These are phyloP conservation scores for Epichloe aotearoae DNA, from an alignment of 2,329 filamentous ascomycete genomes.

Conservation along the genomic window DNA sequence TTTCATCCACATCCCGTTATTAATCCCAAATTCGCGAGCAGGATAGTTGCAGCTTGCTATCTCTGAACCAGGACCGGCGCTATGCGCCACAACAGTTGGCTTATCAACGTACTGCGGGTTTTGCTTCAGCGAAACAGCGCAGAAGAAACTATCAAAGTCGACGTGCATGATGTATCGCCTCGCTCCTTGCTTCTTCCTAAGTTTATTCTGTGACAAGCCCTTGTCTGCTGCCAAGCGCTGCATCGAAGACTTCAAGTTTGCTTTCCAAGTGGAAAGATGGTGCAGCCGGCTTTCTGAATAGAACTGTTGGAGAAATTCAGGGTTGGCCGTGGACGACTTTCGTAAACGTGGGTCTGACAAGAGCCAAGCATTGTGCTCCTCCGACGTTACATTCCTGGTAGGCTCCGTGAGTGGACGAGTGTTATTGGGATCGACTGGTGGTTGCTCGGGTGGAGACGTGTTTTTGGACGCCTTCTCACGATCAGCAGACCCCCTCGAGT, in stretches of 20 bases:
- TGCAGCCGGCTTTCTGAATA: conserved; percentile 92
- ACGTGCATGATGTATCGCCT: conserved; percentile 85
- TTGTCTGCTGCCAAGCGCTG: conserved; percentile 69
- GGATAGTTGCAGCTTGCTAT: conserved; percentile 97
- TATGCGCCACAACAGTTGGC: conserved; percentile 81
- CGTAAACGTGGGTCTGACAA: conserved; percentile 74
- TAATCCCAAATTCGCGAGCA: conserved; percentile 72
- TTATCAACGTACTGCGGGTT: conserved; percentile 63
- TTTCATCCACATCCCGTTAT: conserved; percentile 99
- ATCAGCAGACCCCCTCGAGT: neutral
- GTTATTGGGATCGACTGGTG: neutral
- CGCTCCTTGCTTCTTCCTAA: conserved; percentile 44
- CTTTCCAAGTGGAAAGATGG: conserved; percentile 93
- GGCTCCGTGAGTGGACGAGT: conserved; percentile 5
- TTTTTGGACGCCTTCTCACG: neutral
- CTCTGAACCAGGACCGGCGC: conserved; percentile 72
- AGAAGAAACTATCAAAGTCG: conserved; percentile 98
- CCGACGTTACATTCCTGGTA: conserved; percentile 63
- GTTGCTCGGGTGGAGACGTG: neutral
- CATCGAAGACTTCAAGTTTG: conserved; percentile 78
- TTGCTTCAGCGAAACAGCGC: conserved; percentile 72
- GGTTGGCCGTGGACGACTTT: conserved; percentile 84
- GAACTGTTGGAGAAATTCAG: conserved; percentile 85
- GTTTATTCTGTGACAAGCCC: conserved; percentile 26
- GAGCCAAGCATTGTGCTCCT: conserved; percentile 81